Percentiles rank a stretch among this genome's conserved stretches.
Conservation (phyloP, 2,329 filamentous ascomycete genomes). For the Cladosporium sp. region DNA sequence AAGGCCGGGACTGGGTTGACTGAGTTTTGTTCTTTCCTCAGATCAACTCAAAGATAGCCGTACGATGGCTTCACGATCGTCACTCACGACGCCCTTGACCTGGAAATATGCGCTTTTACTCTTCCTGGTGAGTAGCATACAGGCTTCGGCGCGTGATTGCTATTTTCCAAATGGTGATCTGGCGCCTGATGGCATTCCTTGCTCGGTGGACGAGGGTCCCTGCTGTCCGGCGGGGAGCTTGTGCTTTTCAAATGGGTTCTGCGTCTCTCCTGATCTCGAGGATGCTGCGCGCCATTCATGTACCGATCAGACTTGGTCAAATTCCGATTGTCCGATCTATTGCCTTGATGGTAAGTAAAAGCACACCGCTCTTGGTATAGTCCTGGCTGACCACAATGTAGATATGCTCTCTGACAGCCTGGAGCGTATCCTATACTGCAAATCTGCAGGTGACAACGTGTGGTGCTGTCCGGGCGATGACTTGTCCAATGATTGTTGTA, state of each 20-base stretch:
- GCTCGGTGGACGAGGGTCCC: slow-evolving; percentile 19
- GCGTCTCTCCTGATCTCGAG: slow-evolving; percentile 18
- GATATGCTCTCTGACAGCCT: too few relatives aligned
- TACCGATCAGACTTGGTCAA: slow-evolving; percentile 27
- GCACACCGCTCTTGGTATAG: too few relatives aligned
- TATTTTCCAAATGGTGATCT: slow-evolving; percentile 32
- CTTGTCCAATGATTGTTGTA: too few relatives aligned
- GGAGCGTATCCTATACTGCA: too few relatives aligned
- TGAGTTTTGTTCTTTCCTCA: too few relatives aligned
- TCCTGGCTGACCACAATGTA: too few relatives aligned
- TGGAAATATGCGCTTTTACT: not conserved
- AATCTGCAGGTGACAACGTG: too few relatives aligned
- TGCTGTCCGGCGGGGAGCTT: slow-evolving; percentile 32
- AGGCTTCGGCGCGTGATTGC: slow-evolving; percentile 24
- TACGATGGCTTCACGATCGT: not conserved
- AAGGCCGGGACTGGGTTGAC: too few relatives aligned
- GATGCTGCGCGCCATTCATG: slow-evolving; percentile 30
- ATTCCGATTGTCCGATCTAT: not conserved
- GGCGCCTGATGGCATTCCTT: slow-evolving; percentile 21
- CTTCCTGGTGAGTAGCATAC: not conserved
- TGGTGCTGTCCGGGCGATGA: too few relatives aligned
- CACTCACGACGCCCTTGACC: not conserved
- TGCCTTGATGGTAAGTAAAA: too few relatives aligned
- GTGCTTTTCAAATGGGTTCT: slow-evolving; percentile 30
- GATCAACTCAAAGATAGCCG: not conserved